Base-by-base conservation (phyloP, 345 rosid genomes). In the Pseudoturritis turrita region DNA sequence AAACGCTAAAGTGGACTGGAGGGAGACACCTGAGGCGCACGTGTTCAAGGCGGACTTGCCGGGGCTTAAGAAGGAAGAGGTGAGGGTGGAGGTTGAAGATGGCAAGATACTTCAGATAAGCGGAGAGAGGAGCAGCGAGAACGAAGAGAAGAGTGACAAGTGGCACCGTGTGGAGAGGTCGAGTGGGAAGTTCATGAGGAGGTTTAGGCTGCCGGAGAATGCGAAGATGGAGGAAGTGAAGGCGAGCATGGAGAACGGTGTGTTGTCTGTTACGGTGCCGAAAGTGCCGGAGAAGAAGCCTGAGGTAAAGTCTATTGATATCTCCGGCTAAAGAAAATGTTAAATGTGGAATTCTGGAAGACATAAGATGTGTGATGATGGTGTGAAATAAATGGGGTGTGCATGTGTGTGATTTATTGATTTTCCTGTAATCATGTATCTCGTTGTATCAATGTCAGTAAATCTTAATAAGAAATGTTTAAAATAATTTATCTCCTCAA, bases 41-140 rank as follows among this genome's bases (percentile, higher is more conserved):
- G 47, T 79, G n/a, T 71, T 79, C 56, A 71, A 75, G 31, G 79
- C 70, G 4, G 74, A 79, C 12, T 63, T 79, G n/a, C 79, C 79
- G 0, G 79, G 79, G 41, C 12, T 74, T 0, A 78, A 49, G 68
- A 78, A 74, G 26, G 79, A 78, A 9, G 76, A 79, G 3, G 79
- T 74, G 33, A 79, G 74, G 21, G 80, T 79, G 0, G 83, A 76
- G 53, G 78, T 80, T 6, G 78, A 76, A 21, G 80, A 80, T 4
- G 73, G 61, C 0, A 62, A 63, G 1, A 51, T 76, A 10, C 72
- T 76, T 19, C 78, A 68, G 72, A 80, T 76, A 3, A 76, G 78
- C 0, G 78, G 80, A n/a, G 80, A 76, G 37, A 76, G 83, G 61
- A 56, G 56, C 45, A 62, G 23, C 4, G 80, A 72, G 68, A 54